A percentile compares a stretch with the other conserved stretches of the same genome.
phyloP scores from a whole-genome alignment of 768 basidiomycete genomes.

The Mrakia blollopis region DNA sequence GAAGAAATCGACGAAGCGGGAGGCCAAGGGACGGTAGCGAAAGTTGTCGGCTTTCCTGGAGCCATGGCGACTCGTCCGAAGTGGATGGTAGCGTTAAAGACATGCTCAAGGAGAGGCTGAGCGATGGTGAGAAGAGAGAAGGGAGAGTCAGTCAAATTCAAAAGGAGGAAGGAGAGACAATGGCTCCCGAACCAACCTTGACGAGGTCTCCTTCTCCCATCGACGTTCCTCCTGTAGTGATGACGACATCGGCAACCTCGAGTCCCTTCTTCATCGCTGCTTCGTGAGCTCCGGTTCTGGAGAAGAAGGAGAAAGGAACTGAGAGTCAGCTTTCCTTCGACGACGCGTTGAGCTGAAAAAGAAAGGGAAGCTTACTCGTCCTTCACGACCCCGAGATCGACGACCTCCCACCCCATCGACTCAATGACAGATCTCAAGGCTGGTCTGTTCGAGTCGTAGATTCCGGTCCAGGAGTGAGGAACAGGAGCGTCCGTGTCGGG shows the following conservation, averaged over 20 bases:
- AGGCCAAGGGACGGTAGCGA: constrained; percentile 62
- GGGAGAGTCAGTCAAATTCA: neutral
- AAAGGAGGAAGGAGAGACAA: neutral
- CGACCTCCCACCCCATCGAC: constrained; percentile 66
- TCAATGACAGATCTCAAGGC: constrained; percentile 65
- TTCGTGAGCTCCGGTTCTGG: constrained; percentile 43
- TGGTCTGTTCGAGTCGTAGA: constrained; percentile 83
- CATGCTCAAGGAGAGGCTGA: constrained; percentile 70
- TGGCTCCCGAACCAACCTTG: constrained; percentile 46
- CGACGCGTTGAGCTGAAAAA: constrained; percentile 55
- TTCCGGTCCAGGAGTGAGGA: constrained; percentile 58
- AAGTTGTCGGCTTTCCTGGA: constrained; percentile 70
- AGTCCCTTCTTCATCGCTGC: constrained; percentile 57
- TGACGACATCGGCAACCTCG: constrained; percentile 62
- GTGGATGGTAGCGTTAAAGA: constrained; percentile 69
- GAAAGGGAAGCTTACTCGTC: constrained; percentile 55
- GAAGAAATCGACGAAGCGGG: neutral
- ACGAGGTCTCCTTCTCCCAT: constrained; percentile 85
- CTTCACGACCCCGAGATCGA: constrained; percentile 73
- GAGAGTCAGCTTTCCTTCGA: neutral
- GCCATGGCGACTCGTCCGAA: constrained; percentile 81
- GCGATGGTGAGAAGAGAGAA: neutral
- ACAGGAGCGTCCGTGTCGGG: neutral
- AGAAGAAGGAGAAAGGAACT: neutral
- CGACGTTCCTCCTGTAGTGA: constrained; percentile 85